Conservation (phyloP, 768 basidiomycete genomes). For the Naematelia encephala region DNA sequence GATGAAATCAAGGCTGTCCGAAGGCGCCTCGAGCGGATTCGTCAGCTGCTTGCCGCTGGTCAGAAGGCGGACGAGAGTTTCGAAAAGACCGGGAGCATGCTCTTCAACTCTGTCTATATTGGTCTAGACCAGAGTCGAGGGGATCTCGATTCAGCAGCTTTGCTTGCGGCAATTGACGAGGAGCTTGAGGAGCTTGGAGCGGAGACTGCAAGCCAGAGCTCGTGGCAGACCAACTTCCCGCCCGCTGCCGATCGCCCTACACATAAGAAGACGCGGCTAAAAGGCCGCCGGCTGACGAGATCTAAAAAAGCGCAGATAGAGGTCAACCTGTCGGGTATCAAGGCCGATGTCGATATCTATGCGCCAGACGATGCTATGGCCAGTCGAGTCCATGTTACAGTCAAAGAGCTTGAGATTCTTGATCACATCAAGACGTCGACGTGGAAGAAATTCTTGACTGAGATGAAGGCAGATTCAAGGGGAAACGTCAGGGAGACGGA, state of each 20-base stretch:
- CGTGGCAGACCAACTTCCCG: conserved; percentile 78
- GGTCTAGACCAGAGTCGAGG: conserved; percentile 72
- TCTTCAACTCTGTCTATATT: conserved; percentile 93
- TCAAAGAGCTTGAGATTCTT: conserved; percentile 77
- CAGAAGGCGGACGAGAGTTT: conserved; percentile 73
- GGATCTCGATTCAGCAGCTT: conserved; percentile 67
- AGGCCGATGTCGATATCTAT: conserved; percentile 59
- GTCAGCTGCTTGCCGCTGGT: conserved; percentile 85
- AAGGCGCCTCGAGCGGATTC: conserved; percentile 76
- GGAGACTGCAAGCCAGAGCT: conserved; percentile 74
- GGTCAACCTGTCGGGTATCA: conserved; percentile 65
- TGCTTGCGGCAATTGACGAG: conserved; percentile 89
- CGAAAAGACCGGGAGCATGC: conserved; percentile 62
- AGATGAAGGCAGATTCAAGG: conserved; percentile 73
- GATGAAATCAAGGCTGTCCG: conserved; percentile 84
- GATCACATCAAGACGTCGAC: conserved; percentile 98
- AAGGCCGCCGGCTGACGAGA: conserved; percentile 30
- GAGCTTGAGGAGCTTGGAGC: conserved; percentile 64
- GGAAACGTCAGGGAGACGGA: conserved; percentile 87
- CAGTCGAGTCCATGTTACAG: conserved; percentile 64
- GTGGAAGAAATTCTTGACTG: conserved; percentile 95
- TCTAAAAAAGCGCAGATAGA: conserved; percentile 80
- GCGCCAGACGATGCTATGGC: conserved; percentile 56
- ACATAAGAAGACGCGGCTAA: conserved; percentile 20
- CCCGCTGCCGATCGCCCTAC: conserved; percentile 32